Conservation (phyloP, 306 rosid species). For the Spatholobus suberectus region DNA sequence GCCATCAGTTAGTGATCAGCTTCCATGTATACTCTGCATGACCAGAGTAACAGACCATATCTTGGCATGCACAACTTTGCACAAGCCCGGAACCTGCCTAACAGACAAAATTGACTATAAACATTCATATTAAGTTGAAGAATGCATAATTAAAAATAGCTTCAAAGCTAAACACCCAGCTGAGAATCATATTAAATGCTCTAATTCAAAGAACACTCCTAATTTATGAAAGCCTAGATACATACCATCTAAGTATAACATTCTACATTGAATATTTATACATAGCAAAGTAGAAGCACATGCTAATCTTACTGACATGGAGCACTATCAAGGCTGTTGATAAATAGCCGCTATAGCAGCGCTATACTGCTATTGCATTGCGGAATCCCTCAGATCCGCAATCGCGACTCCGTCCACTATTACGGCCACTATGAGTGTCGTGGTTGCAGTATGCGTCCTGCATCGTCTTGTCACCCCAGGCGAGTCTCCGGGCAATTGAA, state of each 20-base stretch:
- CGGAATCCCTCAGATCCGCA: too few species aligned
- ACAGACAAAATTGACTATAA: constrained; percentile 23
- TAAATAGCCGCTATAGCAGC: too few species aligned
- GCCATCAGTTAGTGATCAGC: constrained; percentile 10
- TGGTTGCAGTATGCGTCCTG: too few species aligned
- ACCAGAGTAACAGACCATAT: constrained; percentile 29
- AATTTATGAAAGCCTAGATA: not conserved
- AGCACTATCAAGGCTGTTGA: not conserved
- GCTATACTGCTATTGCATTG: too few species aligned
- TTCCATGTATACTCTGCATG: constrained; percentile 5
- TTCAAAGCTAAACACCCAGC: not conserved
- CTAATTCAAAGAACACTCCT: not conserved
- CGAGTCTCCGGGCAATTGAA: too few species aligned
- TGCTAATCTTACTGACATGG: not conserved
- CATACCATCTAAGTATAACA: not conserved
- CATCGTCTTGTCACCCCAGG: too few species aligned
- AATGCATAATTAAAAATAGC: not conserved
- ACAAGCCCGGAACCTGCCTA: constrained; percentile 20
- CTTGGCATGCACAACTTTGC: constrained; percentile 10
- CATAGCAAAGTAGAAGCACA: not conserved
- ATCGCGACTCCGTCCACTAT: too few species aligned
- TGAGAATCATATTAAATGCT: not conserved
- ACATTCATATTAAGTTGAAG: not conserved
- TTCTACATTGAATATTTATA: not conserved
- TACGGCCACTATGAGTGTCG: too few species aligned